Conservation (phyloP, 163 green algal genomes). For the Scenedesmus sp. region DNA sequence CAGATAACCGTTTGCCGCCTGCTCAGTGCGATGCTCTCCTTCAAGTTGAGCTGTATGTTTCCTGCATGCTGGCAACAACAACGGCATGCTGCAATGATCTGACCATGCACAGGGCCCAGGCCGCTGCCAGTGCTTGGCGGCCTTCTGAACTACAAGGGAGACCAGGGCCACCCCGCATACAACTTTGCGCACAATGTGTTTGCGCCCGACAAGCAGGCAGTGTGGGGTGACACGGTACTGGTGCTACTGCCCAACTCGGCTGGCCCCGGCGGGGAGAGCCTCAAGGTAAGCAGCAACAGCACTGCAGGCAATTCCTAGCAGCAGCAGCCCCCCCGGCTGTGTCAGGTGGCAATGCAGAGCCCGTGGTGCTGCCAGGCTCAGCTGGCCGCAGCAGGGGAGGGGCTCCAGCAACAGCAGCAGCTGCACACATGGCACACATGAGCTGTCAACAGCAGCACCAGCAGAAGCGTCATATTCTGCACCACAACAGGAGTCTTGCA, state of each 20-base stretch:
- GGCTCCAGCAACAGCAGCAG: neutral
- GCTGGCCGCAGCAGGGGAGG: neutral
- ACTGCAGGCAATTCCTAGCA: neutral
- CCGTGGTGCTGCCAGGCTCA: neutral
- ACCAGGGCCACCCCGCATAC: neutral
- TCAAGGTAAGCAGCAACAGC: slow-evolving; percentile 1
- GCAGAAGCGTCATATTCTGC: too few species aligned
- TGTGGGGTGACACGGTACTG: slow-evolving; percentile 36
- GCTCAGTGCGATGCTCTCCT: too few species aligned
- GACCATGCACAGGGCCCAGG: neutral
- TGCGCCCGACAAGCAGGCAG: neutral
- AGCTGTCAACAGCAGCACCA: neutral
- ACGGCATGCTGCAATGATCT: too few species aligned
- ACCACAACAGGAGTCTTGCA: too few species aligned
- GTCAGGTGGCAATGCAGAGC: neutral
- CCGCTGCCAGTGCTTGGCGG: slow-evolving; percentile 3
- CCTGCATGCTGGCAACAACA: neutral
- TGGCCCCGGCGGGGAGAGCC: neutral
- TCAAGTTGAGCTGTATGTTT: too few species aligned
- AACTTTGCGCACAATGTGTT: slow-evolving; percentile 32
- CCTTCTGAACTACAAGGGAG: neutral
- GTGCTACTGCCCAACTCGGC: neutral
- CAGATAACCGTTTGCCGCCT: too few species aligned
- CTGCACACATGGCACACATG: too few species aligned
- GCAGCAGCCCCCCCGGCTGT: neutral